A percentile compares a stretch with the other conserved stretches of the same genome.
Evolutionary conservation across 495 filamentous ascomycete species (phyloP).

Genomic region (Articulospora tetracladia): DNA sequence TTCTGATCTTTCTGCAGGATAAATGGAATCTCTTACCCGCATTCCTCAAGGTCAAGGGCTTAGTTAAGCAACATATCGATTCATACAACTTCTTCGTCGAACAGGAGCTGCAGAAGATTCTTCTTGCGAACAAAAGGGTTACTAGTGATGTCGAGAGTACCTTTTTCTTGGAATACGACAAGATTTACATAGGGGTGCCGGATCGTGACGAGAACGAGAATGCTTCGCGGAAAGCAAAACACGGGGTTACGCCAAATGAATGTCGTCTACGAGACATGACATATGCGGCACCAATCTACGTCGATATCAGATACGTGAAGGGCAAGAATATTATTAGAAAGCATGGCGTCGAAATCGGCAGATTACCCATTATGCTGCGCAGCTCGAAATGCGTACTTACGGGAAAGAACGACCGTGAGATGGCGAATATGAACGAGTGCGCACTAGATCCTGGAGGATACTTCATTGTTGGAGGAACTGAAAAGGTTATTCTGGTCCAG

Average conservation of each 20-base stretch:
- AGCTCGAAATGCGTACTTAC: constrained; percentile 87
- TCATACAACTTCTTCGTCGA: constrained; percentile 98
- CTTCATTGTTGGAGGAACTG: constrained; percentile 80
- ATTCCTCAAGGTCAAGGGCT: constrained; percentile 93
- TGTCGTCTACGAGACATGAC: constrained; percentile 93
- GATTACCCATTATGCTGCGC: constrained; percentile 94
- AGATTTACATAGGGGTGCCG: constrained; percentile 79
- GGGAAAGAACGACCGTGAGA: constrained; percentile 73
- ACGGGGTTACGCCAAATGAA: constrained; percentile 83
- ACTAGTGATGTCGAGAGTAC: constrained; percentile 82
- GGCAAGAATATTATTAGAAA: constrained; percentile 66
- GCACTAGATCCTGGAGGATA: constrained; percentile 95
- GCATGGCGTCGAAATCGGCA: constrained; percentile 72
- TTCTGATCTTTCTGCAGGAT: constrained; percentile 43
- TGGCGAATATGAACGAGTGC: constrained; percentile 88
- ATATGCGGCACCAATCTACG: constrained; percentile 87
- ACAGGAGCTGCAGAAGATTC: constrained; percentile 91
- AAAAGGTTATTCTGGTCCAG: constrained; percentile 97
- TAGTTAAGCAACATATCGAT: constrained; percentile 97
- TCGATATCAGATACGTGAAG: constrained; percentile 82
- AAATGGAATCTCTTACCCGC: constrained; percentile 97
- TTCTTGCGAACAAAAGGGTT: constrained; percentile 79
- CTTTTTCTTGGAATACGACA: constrained; percentile 84
- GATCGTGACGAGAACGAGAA: constrained; percentile 70
- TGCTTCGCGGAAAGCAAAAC: constrained; percentile 40